Evolutionary conservation across 495 filamentous ascomycete species (phyloP), one percentile per base, ranked within the genome.

Genomic region (Parachaetomium inaequale): DNA sequence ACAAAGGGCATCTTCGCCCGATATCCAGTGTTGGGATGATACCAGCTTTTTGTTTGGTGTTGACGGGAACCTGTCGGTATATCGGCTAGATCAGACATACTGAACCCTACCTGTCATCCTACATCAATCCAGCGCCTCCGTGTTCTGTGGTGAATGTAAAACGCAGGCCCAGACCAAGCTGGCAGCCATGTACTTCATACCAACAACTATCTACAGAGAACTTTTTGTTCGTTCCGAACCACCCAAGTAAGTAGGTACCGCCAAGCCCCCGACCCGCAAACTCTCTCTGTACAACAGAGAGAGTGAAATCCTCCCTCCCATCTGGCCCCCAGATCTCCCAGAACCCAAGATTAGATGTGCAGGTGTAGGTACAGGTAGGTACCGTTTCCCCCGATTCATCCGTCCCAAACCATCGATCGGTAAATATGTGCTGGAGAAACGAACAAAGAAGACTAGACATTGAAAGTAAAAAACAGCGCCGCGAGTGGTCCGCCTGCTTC

Each of bases 391-490:
- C 19, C 26, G n/a, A n/a, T n/a, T n/a, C n/a, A 21, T 21, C 21
- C 7, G 11, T 1, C 29, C 15, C 29, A 3, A 38, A 55, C 4
- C 43, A 32, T 7, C 8, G n/a, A n/a, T n/a, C 2, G 10, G 5
- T 6, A 19, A 58, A 54, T 63, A 52, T 43, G 29, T 62, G 52
- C 38, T 25, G 15, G 32, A 26, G 31, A 49, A 62, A 38, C 12
- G 42, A 49, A 19, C 19, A 46, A 46, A 54, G 25, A 47, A 11
- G 3, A 11, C 4, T 54, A 5, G 7, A 28, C 19, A 51, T 51
- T 4, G 52, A 50, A 49, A 7, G 14, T 34, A 61, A 17, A 50
- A 34, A n/a, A 45, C 54, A 29, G 19, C 34, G 52, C 2, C 58
- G 32, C 11, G n/a, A 31, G 25, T 32, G 28, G 25, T 26, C 45